phyloP scores from a whole-genome alignment of 1,284 basidiomycete species.

The Ustilago tritici region DNA sequence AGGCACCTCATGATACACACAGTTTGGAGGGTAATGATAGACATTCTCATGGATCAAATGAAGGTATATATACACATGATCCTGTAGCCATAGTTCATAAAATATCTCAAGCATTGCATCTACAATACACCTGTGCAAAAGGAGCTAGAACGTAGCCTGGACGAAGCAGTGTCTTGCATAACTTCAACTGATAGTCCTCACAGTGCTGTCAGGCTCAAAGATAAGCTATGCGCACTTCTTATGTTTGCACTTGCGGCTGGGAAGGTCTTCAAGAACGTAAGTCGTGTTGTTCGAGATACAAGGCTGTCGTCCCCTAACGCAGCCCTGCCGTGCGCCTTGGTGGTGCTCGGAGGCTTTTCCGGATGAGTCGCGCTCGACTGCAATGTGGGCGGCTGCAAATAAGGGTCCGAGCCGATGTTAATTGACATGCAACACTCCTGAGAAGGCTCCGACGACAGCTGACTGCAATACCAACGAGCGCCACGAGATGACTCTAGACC shows the following conservation, averaged over 20 bases:
- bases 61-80: no score
- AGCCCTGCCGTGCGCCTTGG: background rate
- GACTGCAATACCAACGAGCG: background rate
- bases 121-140: no score
- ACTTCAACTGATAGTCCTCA: background rate
- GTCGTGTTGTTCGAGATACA: no score
- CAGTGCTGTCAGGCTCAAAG: background rate
- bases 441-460: slow-evolving; percentile 29
- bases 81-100: no score
- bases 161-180: no score
- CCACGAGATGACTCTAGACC: background rate
- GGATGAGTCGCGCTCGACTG: background rate
- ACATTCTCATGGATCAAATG: no score
- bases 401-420: slow-evolving; percentile 28
- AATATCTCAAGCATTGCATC: no score
- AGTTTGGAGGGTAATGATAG: no score
- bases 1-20: no score
- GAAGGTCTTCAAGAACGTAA: background rate
- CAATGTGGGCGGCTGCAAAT: slow-evolving; percentile 20
- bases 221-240: background rate
- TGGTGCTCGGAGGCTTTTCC: slow-evolving; percentile 22
- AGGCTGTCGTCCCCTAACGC: no score
- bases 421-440: background rate
- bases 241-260: background rate
- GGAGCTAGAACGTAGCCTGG: no score